Evolutionary conservation across 495 filamentous ascomycete genomes (phyloP).

Genomic region (Daldinia bambusicola): DNA sequence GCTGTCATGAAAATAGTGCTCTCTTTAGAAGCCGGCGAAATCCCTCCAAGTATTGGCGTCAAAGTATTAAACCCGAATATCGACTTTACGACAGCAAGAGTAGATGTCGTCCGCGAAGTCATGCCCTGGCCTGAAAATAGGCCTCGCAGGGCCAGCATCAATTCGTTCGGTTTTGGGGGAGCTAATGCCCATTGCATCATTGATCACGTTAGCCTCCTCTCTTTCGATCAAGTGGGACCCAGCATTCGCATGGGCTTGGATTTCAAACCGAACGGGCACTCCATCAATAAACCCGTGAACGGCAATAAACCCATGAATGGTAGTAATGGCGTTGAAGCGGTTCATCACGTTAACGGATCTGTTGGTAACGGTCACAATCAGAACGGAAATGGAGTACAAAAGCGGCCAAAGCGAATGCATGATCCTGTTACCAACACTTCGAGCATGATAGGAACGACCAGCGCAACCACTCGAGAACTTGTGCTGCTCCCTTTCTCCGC

Average conservation of each 20-base stretch:
- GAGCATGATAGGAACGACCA: background rate
- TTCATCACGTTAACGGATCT: background rate
- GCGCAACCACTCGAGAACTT: background rate
- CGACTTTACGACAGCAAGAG: background rate
- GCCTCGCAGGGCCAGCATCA: background rate
- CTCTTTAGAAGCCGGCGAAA: background rate
- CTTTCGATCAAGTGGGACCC: background rate
- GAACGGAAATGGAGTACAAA: background rate
- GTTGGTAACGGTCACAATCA: background rate
- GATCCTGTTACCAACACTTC: background rate
- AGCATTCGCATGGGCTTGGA: background rate
- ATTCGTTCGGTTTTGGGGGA: background rate
- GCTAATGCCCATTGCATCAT: background rate
- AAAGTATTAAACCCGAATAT: background rate
- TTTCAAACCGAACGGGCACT: background rate
- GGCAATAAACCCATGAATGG: background rate
- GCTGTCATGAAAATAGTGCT: background rate
- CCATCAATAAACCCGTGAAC: too few species aligned
- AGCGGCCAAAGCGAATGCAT: background rate
- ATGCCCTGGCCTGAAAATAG: background rate
- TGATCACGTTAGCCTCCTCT: background rate
- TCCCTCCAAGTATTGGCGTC: background rate
- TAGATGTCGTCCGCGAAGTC: background rate
- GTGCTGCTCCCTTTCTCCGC: slow-evolving; percentile 22
- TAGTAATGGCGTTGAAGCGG: background rate